A percentile compares a stretch with the other conserved stretches of the same genome.
Conservation (phyloP, 495 filamentous ascomycete species). For the Cercophora scortea region DNA sequence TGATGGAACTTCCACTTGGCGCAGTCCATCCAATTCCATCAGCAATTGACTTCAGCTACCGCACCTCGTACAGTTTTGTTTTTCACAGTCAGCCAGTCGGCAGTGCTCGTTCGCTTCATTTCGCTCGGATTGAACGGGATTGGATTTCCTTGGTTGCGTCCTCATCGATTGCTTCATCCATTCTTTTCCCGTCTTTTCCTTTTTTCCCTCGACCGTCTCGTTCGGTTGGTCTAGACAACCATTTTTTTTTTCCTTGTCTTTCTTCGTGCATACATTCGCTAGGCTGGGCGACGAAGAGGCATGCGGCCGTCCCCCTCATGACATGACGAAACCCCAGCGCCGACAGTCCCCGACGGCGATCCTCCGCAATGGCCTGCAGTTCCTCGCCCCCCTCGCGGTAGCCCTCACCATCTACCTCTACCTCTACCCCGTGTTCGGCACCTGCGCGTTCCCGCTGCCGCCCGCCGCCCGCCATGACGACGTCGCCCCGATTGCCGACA, state of each 20-base stretch:
- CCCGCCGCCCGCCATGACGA: constrained; percentile 8
- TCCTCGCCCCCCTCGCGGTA: constrained; percentile 64
- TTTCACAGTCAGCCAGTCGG: too few relatives aligned
- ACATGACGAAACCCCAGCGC: constrained; percentile 24
- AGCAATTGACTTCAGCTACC: too few relatives aligned
- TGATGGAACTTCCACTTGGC: too few relatives aligned
- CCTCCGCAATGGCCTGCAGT: constrained; percentile 52
- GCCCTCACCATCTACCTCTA: constrained; percentile 71
- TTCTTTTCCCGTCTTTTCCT: neutral
- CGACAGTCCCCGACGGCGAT: constrained; percentile 48
- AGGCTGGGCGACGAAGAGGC: neutral
- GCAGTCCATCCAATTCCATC: too few relatives aligned
- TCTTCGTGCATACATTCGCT: neutral
- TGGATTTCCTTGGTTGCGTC: too few relatives aligned
- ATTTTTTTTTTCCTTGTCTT: neutral
- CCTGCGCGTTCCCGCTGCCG: constrained; percentile 72
- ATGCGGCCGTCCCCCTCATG: constrained; percentile 27
- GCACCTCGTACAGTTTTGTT: too few relatives aligned
- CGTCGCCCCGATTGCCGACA: constrained; percentile 17
- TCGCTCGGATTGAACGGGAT: too few relatives aligned
- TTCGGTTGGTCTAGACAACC: neutral
- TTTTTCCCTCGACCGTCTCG: neutral
- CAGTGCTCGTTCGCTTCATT: too few relatives aligned
- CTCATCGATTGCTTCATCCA: neutral
- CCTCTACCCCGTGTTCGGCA: constrained; percentile 74